Conservation (phyloP, 306 rosid species). For the Hippophae gyantsensis region DNA sequence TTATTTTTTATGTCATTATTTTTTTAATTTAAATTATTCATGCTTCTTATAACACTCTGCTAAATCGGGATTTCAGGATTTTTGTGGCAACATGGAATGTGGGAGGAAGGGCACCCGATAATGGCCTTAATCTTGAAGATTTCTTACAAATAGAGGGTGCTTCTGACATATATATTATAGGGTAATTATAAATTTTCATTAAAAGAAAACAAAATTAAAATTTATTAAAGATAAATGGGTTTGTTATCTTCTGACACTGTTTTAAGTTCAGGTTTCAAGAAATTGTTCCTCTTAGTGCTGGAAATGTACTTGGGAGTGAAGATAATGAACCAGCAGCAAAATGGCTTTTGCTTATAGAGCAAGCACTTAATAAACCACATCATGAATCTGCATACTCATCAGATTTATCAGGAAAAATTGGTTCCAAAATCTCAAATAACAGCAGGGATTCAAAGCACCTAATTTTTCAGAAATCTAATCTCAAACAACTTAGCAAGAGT, state of each 20-base stretch:
- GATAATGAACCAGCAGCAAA: conserved; percentile 95
- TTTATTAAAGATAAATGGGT: background rate
- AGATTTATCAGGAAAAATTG: conserved; percentile 11
- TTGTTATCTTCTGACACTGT: background rate
- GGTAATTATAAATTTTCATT: conserved; percentile 29
- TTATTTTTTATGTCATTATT: too few relatives aligned
- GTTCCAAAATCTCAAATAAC: conserved; percentile 11
- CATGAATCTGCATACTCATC: conserved; percentile 15
- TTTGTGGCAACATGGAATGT: conserved; percentile 94
- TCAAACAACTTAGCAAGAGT: conserved; percentile 49
- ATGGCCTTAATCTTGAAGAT: conserved; percentile 71
- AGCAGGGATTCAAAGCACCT: conserved; percentile 32
- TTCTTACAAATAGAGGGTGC: conserved; percentile 74
- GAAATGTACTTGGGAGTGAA: conserved; percentile 76
- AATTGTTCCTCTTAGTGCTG: conserved; percentile 88
- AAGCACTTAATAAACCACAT: conserved; percentile 62
- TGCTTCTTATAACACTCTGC: too few relatives aligned
- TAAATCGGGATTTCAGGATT: conserved; percentile 33
- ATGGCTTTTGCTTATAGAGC: conserved; percentile 65
- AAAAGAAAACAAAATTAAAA: background rate
- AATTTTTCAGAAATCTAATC: conserved; percentile 73
- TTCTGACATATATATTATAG: conserved; percentile 73
- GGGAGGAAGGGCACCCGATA: conserved; percentile 75
- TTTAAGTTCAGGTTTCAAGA: conserved; percentile 62
- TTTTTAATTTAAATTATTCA: too few relatives aligned